These are phyloP conservation scores for Trichoderma simmonsii DNA, from an alignment of 2,329 filamentous ascomycete genomes.

Conservation along the genomic window DNA sequence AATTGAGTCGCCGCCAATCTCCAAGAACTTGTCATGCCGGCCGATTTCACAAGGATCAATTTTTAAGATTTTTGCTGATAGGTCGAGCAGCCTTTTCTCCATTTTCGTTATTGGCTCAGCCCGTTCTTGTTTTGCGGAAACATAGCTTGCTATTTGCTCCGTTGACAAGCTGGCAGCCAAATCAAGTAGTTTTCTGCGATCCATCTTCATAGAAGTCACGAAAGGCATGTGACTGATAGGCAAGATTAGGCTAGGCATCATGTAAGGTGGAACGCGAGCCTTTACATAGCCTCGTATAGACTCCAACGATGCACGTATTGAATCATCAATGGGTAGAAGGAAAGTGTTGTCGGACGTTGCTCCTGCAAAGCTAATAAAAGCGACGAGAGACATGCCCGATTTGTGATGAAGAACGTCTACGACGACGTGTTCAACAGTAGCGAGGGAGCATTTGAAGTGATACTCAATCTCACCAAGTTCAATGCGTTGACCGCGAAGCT, in stretches of 20 bases:
- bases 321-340: background rate
- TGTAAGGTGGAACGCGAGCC: slow-evolving; percentile 20
- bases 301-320: background rate
- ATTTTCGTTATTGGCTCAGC: slow-evolving; percentile 19
- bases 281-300: background rate
- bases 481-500: slow-evolving; percentile 16
- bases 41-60: slow-evolving; percentile 27
- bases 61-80: slow-evolving; percentile 34
- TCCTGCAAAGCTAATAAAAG: slow-evolving; percentile 1
- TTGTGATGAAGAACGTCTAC: slow-evolving; percentile 9
- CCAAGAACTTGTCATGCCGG: slow-evolving; percentile 20
- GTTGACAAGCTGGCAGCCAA: background rate
- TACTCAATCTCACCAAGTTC: slow-evolving; percentile 16
- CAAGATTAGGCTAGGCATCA: slow-evolving; percentile 23
- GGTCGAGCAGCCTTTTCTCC: slow-evolving; percentile 16
- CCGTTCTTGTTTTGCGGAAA: background rate
- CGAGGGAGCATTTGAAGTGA: background rate
- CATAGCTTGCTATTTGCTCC: background rate
- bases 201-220: slow-evolving; percentile 18
- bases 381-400: background rate
- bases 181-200: slow-evolving; percentile 5
- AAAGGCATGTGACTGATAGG: slow-evolving; percentile 21
- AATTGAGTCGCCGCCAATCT: slow-evolving; percentile 41
- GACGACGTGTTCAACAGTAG: background rate
- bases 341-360: background rate